Evolutionary conservation across 805 yeast genomes (phyloP).

Genomic region (Wickerhamomyces xylosicus): DNA sequence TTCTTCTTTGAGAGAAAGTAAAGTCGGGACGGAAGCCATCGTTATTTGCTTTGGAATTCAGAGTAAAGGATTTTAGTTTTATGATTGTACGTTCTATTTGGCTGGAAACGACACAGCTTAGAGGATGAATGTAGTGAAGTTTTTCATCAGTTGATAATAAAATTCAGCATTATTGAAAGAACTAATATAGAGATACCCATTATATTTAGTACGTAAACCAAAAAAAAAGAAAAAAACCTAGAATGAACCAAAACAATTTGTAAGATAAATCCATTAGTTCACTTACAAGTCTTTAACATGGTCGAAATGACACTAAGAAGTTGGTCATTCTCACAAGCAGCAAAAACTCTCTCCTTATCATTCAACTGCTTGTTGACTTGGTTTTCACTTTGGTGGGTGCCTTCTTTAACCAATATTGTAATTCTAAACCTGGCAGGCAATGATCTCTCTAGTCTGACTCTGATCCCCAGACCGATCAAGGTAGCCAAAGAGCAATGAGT

Average conservation of each 20-base stretch:
- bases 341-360: conserved; percentile 96
- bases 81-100: no score
- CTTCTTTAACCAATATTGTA: conserved; percentile 72
- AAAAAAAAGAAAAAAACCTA: no score
- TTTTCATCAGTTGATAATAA: no score
- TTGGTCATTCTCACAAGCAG: conserved; percentile 97
- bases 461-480: conserved; percentile 85
- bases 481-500: conserved; percentile 97
- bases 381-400: conserved; percentile 89
- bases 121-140: no score
- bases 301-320: conserved; percentile 80
- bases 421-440: conserved; percentile 79
- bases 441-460: conserved; percentile 84
- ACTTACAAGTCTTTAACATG: conserved; percentile 77
- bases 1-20: not conserved
- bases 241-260: no score
- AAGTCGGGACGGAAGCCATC: no score
- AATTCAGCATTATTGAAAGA: no score
- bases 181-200: no score
- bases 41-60: no score
- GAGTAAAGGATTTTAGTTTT: no score
- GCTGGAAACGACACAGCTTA: no score
- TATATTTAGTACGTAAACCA: no score
- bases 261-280: not conserved
- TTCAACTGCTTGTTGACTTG: conserved; percentile 95